Conservation (phyloP, 225 moss, liverwort and hornwort genomes). For the Physcomitrellopsis africana region DNA sequence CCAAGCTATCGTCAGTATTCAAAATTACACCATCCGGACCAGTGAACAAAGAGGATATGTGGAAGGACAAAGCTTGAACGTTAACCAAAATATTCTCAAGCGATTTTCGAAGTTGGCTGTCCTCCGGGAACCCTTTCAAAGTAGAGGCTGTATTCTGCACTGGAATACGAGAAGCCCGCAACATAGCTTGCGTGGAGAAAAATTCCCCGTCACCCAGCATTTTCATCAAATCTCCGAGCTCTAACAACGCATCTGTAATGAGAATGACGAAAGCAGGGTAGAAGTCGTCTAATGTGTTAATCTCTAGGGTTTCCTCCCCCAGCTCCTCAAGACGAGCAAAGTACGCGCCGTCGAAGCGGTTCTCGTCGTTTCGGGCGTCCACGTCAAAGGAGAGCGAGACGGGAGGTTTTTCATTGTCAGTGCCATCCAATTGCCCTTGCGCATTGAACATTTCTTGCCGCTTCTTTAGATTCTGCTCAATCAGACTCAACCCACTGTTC, state of each 20-base stretch:
- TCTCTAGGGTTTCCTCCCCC: constrained; percentile 52
- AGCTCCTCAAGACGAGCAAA: constrained; percentile 52
- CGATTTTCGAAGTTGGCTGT: constrained; percentile 49
- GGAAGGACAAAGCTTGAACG: constrained; percentile 49
- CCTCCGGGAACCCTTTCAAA: constrained; percentile 53
- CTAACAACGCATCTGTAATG: constrained; percentile 52
- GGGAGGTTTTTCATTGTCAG: constrained; percentile 3
- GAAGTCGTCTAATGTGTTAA: constrained; percentile 57
- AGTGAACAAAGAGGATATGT: constrained; percentile 51
- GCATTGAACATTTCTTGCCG: constrained; percentile 31
- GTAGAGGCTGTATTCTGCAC: constrained; percentile 22
- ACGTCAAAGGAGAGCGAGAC: constrained; percentile 53
- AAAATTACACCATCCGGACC: constrained; percentile 51
- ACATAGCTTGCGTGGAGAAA: constrained; percentile 59
- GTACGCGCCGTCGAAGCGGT: constrained; percentile 54
- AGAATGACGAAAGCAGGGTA: constrained; percentile 60
- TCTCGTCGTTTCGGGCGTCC: constrained; percentile 58
- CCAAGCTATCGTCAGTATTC: constrained; percentile 43
- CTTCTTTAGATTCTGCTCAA: constrained; percentile 62
- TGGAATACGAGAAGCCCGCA: constrained; percentile 47
- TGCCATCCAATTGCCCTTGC: constrained; percentile 11
- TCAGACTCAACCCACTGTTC: constrained; percentile 45
- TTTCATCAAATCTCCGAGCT: constrained; percentile 65
- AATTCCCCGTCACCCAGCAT: constrained; percentile 57
- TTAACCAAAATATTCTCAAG: constrained; percentile 56